A percentile compares a stretch with the other conserved stretches of the same genome.
Conservation (phyloP, 352 stramenopile genomes). For the Albugo candida region DNA sequence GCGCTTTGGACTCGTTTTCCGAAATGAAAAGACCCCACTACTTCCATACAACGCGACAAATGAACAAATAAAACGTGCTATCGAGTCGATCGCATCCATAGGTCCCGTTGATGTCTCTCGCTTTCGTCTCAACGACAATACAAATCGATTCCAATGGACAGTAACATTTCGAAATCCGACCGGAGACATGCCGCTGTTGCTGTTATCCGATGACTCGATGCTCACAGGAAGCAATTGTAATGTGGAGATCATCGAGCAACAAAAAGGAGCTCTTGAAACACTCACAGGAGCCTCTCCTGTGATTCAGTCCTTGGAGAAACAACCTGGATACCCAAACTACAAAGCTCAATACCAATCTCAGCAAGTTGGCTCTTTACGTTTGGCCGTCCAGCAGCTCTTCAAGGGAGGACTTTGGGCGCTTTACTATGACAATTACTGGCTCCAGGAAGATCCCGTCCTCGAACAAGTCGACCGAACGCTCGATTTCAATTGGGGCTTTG, state of each 20-base stretch:
- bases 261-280: conserved; percentile 37
- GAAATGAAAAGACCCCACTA: conserved; percentile 36
- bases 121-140: conserved; percentile 33
- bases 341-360: conserved; percentile 77
- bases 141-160: conserved; percentile 81
- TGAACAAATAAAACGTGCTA: conserved; percentile 63
- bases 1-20: conserved; percentile 75
- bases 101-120: conserved; percentile 80
- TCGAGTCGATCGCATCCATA: conserved; percentile 79
- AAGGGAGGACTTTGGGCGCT: conserved; percentile 72
- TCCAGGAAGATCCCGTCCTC: conserved; percentile 82
- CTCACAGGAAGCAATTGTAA: conserved; percentile 38
- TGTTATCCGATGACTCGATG: conserved; percentile 9
- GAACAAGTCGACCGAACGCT: conserved; percentile 69
- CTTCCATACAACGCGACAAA: conserved; percentile 79
- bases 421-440: conserved; percentile 95
- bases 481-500: conserved; percentile 80
- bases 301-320: conserved; percentile 76
- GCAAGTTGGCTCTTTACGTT: conserved; percentile 52
- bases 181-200: conserved; percentile 56
- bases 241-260: conserved; percentile 37
- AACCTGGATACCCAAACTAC: conserved; percentile 85
- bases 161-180: conserved; percentile 86
- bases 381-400: conserved; percentile 83
- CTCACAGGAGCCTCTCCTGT: conserved; percentile 59